A percentile compares a stretch with the other conserved stretches of the same genome.
phyloP scores from a whole-genome alignment of 1,284 basidiomycete genomes.

The Apiotrichum veenhuisii region DNA sequence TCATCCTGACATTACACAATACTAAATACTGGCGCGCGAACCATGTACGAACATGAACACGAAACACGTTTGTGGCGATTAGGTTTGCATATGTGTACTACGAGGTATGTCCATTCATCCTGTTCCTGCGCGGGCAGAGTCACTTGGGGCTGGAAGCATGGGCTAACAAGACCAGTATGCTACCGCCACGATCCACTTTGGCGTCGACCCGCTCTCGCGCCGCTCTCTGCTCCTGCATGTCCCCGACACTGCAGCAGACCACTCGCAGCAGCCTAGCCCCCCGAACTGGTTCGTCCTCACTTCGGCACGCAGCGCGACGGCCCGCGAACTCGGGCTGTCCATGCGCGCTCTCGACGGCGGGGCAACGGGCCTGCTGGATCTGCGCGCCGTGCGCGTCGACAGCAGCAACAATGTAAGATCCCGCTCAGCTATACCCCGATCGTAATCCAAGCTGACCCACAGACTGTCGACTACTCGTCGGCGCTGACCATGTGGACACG shows the following conservation, averaged over 20 bases:
- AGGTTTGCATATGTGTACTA: constrained; percentile 81
- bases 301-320: constrained; percentile 26
- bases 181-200: constrained; percentile 62
- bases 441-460: neutral
- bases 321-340: constrained; percentile 14
- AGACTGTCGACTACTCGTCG: neutral
- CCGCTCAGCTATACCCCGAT: too few species aligned
- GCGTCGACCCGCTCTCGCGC: constrained; percentile 83
- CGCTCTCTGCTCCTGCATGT: constrained; percentile 69
- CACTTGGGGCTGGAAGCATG: too few species aligned
- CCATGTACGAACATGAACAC: too few species aligned
- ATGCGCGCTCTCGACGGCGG: constrained; percentile 39
- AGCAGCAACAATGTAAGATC: neutral
- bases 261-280: too few species aligned
- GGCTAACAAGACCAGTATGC: constrained; percentile 49
- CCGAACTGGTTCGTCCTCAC: constrained; percentile 23
- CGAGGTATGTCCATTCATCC: too few species aligned
- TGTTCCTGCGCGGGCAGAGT: too few species aligned
- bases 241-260: neutral
- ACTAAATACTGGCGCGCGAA: too few species aligned
- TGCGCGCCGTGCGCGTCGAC: neutral
- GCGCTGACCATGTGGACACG: neutral
- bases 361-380: constrained; percentile 27
- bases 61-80: too few species aligned
- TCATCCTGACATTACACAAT: too few species aligned